These are phyloP conservation scores for Trichophyton benhamiae DNA, from an alignment of 2,329 filamentous ascomycete species.

Conservation along the genomic window DNA sequence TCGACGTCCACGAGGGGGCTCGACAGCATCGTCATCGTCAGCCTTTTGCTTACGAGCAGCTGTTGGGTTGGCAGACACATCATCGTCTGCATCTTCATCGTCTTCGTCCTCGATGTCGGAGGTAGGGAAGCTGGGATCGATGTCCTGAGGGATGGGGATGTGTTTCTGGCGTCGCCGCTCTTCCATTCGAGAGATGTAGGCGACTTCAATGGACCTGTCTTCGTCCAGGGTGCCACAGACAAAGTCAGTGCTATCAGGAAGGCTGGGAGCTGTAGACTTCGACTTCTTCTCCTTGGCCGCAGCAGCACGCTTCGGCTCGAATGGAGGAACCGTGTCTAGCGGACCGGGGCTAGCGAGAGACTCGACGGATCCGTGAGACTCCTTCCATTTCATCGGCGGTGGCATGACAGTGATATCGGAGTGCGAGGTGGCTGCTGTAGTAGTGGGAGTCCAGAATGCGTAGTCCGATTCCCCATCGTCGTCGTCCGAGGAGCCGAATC, in stretches of 20 bases:
- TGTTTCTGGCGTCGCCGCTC: constrained; percentile 72
- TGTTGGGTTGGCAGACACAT: background rate
- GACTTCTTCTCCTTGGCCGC: constrained; percentile 41
- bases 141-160: constrained; percentile 79
- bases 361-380: constrained; percentile 44
- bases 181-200: constrained; percentile 75
- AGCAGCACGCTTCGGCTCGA: constrained; percentile 20
- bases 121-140: constrained; percentile 92
- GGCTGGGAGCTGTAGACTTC: constrained; percentile 60
- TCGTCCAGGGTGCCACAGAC: constrained; percentile 98
- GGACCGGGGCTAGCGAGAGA: constrained; percentile 26
- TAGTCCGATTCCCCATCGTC: constrained; percentile 56
- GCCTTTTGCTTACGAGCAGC: background rate
- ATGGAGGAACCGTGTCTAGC: constrained; percentile 20
- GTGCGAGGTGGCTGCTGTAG: constrained; percentile 40
- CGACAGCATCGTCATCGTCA: background rate
- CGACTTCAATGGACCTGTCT: constrained; percentile 85
- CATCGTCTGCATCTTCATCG: constrained; percentile 48
- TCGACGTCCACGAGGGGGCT: constrained; percentile 3
- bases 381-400: constrained; percentile 34
- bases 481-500: constrained; percentile 58
- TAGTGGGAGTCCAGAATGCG: constrained; percentile 47
- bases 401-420: constrained; percentile 30
- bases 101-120: constrained; percentile 83
- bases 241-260: constrained; percentile 96